Evolutionary conservation across 495 filamentous ascomycete genomes (phyloP), one percentile per base, ranked within the genome.

Genomic region (Neohortaea acidophila): DNA sequence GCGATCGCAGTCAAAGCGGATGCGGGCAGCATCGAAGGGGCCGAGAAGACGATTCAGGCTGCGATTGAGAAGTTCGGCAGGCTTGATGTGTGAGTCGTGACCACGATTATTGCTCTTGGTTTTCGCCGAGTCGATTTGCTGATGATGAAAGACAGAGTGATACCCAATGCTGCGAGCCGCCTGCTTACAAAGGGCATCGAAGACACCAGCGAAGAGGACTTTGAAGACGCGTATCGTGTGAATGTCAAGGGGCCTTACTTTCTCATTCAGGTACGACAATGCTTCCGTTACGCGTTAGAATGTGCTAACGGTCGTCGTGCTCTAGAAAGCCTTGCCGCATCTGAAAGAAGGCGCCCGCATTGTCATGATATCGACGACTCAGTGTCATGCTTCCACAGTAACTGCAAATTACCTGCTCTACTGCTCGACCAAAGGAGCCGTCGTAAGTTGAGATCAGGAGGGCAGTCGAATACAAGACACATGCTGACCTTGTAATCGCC

Each of bases 161-260:
- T n/a, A n/a, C n/a, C n/a, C n/a, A n/a, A n/a, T n/a, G n/a, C n/a
- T n/a, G 15, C 10, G 21, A 77, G 64, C 0, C 43, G 69, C 0
- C 51, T 77, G 49, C 56, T 56, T 9, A 64, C 72, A 55, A 66
- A 53, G 26, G 63, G 66, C 44, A 59, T 84, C 18, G 65, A 67
- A n/a, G 46, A 55, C 21, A 69, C 67, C 9, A 79, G 62, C 3
- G 74, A 78, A 42, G 63, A 52, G 13, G 64, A 68, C 38, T 85
- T 72, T 41, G 77, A 79, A 42, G 46, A 38, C 8, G 59, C 56
- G 2, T 69, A 72, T 41, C 47, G 48, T 13, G 27, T 77, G 23
- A 81, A 81, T 53, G 75, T 81, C 39, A 81, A 79, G 48, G 77
- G 76, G 1, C 69, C 76, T 0, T 70, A 71, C 33, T 82, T 82